These are phyloP conservation scores for Orbilia brochopaga DNA, from an alignment of 2,329 filamentous ascomycete genomes.

Conservation along the genomic window DNA sequence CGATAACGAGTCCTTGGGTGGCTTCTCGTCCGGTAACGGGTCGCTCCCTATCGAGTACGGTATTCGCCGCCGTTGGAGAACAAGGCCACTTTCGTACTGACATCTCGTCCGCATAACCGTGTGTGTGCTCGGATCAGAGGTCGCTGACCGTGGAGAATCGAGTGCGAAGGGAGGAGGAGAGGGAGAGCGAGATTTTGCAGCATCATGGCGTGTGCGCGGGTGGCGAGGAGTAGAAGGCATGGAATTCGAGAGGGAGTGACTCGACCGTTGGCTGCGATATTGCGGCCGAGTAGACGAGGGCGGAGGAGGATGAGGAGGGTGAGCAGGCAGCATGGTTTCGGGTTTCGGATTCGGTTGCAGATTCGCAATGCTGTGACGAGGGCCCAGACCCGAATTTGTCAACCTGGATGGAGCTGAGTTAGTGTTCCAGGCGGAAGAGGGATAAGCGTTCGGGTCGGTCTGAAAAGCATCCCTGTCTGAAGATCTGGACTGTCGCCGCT, in stretches of 20 bases:
- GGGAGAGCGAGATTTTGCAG: conserved; percentile 72
- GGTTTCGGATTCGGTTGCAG: conserved; percentile 34
- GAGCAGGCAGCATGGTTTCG: conserved; percentile 30
- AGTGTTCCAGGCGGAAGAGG: conserved; percentile 37
- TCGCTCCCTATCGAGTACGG: conserved; percentile 89
- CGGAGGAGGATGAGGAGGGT: conserved; percentile 3
- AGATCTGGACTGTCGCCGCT: conserved; percentile 44
- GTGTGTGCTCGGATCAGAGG: conserved; percentile 77
- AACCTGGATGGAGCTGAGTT: conserved; percentile 22
- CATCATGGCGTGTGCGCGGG: conserved; percentile 74
- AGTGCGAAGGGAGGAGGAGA: conserved; percentile 75
- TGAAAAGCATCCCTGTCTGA: conserved; percentile 45
- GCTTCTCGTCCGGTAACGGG: conserved; percentile 72
- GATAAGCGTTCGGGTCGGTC: conserved; percentile 26
- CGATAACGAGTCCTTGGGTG: conserved; percentile 72
- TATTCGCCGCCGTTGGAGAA: conserved; percentile 82
- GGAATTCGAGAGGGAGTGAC: conserved; percentile 74
- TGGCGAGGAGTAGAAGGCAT: conserved; percentile 94
- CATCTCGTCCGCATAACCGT: conserved; percentile 75
- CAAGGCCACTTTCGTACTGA: conserved; percentile 85
- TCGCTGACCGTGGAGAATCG: conserved; percentile 85
- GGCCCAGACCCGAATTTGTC: conserved; percentile 33
- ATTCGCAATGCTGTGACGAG: conserved; percentile 47
- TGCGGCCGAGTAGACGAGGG: conserved; percentile 52
- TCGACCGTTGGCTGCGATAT: conserved; percentile 60